Evolutionary conservation across 805 yeast genomes (phyloP), one percentile per base, ranked within the genome.

Genomic region (Metschnikowia borealis): DNA sequence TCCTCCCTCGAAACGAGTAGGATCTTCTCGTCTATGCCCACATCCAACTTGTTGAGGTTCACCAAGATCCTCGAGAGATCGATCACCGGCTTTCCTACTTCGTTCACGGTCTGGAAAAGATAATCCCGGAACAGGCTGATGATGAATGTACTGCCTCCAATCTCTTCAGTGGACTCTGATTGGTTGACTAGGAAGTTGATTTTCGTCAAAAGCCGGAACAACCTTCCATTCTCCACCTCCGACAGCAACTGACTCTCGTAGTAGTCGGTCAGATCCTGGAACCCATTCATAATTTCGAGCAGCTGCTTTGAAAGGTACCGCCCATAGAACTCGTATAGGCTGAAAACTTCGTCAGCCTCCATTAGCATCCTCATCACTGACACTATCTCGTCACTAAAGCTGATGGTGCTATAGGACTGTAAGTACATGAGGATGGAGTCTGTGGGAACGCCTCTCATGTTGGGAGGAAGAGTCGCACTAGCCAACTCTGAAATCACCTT

Each of bases 171-270:
- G 38, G 71, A 73, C 57, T 85, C 92, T 10, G 92, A 87, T 54
- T 92, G 75, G 54, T 87, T 91, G 51, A 84, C 73, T 26, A 89
- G 81, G 57, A 85, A 85, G 62, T 87, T 89, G 38, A 94, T 70
- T 71, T 94, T 94, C 51, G 90, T 74, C 62, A 92, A 71, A 38
- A 94, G 74, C 52, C 98, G 76, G 58, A 92, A 89, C 31, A 94
- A 69, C 52, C 98, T 75, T 3, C 87, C 94, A 66, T 94, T 94
- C 65, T 94, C 98, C 23, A 91, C 69, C 65, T 92, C 98, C 48
- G 79, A 76, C 14, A 81, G 65, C 37, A 94, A 68, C 53, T 79
- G 80, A 3, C 79, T 69, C 62, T 86, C 91, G 56, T 79, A 73
- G 59, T 68, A 79, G 58, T 87, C 94, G 5, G 77, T 68, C 47